Evolutionary conservation across 202 grass and related monocot genomes (phyloP).

Genomic region (Setaria viridis): DNA sequence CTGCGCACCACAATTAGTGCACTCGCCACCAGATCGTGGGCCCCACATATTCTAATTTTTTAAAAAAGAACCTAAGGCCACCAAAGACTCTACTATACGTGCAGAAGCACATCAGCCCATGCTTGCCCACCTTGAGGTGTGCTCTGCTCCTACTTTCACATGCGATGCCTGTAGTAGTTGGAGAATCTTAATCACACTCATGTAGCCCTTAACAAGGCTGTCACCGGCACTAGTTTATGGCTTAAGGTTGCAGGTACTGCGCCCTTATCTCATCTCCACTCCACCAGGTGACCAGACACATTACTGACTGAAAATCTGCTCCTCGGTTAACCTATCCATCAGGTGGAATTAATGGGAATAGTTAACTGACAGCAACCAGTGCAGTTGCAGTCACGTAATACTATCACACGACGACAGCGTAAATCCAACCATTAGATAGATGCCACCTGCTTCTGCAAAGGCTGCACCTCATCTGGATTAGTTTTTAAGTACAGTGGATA

Average conservation of each 20-base stretch:
- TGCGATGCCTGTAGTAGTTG: constrained; percentile 16
- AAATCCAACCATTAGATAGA: no score
- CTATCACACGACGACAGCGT: no score
- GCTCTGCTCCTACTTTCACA: constrained; percentile 31
- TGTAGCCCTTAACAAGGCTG: constrained; percentile 25
- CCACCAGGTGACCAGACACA: background rate
- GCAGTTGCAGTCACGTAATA: background rate
- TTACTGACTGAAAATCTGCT: background rate
- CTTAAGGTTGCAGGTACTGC: background rate
- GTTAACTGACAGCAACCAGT: background rate
- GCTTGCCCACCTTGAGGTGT: background rate
- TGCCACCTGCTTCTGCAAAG: no score
- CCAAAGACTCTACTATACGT: background rate
- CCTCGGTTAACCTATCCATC: background rate
- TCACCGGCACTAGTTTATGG: constrained; percentile 5
- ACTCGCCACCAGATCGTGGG: constrained; percentile 2
- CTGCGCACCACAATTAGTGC: constrained; percentile 15
- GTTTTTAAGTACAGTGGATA: background rate
- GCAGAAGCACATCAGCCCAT: background rate
- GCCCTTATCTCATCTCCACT: background rate
- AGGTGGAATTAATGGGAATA: background rate
- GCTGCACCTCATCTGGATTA: background rate
- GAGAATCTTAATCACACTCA: constrained; percentile 33
- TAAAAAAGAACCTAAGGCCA: background rate
- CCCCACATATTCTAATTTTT: background rate